These are phyloP conservation scores for Lasiosphaeria hispida DNA, from an alignment of 495 filamentous ascomycete genomes.

Conservation along the genomic window DNA sequence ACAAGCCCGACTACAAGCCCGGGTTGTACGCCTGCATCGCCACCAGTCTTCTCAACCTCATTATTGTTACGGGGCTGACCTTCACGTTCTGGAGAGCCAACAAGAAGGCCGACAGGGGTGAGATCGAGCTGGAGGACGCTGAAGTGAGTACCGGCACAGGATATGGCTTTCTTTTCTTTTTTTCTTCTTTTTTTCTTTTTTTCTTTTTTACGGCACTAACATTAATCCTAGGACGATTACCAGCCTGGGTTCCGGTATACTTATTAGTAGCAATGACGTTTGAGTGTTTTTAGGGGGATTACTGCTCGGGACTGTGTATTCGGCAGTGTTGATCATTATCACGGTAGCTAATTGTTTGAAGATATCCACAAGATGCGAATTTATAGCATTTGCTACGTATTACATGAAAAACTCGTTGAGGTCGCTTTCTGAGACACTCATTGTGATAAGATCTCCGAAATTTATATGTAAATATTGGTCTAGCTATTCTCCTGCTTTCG, in stretches of 20 bases:
- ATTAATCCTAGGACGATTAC: constrained; percentile 35
- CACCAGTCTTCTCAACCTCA: constrained; percentile 31
- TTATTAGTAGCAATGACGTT: constrained; percentile 28
- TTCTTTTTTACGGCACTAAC: too few species aligned
- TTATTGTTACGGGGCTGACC: constrained; percentile 35
- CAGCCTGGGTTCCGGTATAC: constrained; percentile 49
- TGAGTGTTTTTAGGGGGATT: neutral
- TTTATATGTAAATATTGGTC: too few species aligned
- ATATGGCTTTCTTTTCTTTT: too few species aligned
- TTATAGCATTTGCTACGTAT: too few species aligned
- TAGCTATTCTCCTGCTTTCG: too few species aligned
- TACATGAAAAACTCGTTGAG: too few species aligned
- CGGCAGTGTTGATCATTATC: too few species aligned
- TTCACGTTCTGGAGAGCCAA: constrained; percentile 36
- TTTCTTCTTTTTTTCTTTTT: too few species aligned
- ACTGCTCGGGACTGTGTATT: neutral
- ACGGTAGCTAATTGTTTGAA: too few species aligned
- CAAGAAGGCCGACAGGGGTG: constrained; percentile 42
- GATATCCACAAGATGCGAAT: too few species aligned
- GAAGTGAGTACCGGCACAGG: constrained; percentile 37
- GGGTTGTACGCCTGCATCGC: constrained; percentile 48
- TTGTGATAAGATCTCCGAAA: too few species aligned
- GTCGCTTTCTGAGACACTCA: too few species aligned
- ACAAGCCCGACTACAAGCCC: constrained; percentile 37
- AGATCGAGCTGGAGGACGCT: constrained; percentile 42